Base-by-base conservation (phyloP, 2,329 filamentous ascomycete genomes). In the Lachnellula willkommii region DNA sequence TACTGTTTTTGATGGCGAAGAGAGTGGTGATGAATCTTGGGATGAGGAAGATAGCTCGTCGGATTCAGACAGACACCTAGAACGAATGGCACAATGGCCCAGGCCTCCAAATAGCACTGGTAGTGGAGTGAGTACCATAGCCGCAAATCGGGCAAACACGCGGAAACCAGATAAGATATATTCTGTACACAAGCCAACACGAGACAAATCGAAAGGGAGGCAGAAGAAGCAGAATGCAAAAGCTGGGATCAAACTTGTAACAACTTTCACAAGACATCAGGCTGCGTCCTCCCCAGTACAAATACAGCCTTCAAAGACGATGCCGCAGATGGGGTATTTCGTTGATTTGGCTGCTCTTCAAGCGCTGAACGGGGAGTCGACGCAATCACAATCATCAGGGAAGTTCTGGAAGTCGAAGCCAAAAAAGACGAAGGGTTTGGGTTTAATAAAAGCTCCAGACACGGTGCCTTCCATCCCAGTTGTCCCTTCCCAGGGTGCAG, bases 201-300 rank as follows among this genome's bases (percentile, higher is more conserved):
- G 74, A 52, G 68, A 72, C 22, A 85, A 79, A 66, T 88, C 84
- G 3, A 79, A 79, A 53, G 77, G 79, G 32, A 77, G 83, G 52
- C 83, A 87, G 65, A 82, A 81, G 64, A 76, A 77, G 22, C 76
- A 84, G 66, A 82, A 85, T 68, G 76, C 78, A 54, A 77, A 79
- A 70, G 81, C 80, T 8, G 84, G 84, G 12, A 88, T 89, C 66
- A 85, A 76, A 60, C 69, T 90, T 20, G 83, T 89, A 60, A 91
- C 88, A 2, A 85, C 85, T 66, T 85, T 89, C 75, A 74, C 82
- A 35, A 62, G 73, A 66, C 47, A 64, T 17, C 58, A 74, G 70
- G 58, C 75, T 76, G 67, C 80, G 69, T 61, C 76, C 67, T 68
- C 77, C 70, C 67, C 75, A 12, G 72, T 71, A 36, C 71, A 75